Percentiles rank a stretch among this genome's conserved stretches.
phyloP scores from a whole-genome alignment of 225 moss, liverwort and hornwort species.

The Pseudoscleropodium purum region DNA sequence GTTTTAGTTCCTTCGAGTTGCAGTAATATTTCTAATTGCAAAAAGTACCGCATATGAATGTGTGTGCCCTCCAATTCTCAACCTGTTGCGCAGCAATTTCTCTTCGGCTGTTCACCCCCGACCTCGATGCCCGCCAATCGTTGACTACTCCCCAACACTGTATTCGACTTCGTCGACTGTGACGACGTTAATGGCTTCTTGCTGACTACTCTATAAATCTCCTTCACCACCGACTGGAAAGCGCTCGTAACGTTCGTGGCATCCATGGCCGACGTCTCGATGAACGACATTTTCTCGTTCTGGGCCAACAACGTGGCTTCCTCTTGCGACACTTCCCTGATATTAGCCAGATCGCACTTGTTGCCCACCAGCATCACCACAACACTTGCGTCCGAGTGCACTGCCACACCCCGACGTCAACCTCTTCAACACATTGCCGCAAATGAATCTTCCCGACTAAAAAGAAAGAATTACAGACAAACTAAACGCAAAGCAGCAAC shows the following conservation, averaged over 20 bases:
- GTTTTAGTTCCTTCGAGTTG: neutral
- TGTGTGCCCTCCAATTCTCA: constrained; percentile 1
- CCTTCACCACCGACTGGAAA: constrained; percentile 81
- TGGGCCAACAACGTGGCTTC: constrained; percentile 69
- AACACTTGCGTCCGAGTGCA: constrained; percentile 85
- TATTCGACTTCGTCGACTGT: constrained; percentile 52
- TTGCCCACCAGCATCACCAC: constrained; percentile 96
- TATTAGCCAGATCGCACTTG: constrained; percentile 86
- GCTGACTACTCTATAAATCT: constrained; percentile 86
- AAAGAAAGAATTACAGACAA: neutral
- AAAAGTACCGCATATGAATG: neutral
- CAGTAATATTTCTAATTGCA: neutral
- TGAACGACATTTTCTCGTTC: constrained; percentile 74
- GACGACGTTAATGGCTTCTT: constrained; percentile 58
- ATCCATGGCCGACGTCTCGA: constrained; percentile 90
- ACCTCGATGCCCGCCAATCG: constrained; percentile 50
- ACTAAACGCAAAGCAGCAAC: neutral
- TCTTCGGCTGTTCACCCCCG: constrained; percentile 17
- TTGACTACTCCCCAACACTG: constrained; percentile 53
- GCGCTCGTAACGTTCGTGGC: constrained; percentile 83
- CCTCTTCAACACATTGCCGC: neutral
- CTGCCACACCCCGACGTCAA: constrained; percentile 16
- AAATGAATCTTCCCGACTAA: neutral
- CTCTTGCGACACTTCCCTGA: constrained; percentile 64
- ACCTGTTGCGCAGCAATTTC: constrained; percentile 38